A percentile compares a stretch with the other conserved stretches of the same genome.
These are phyloP conservation scores for Nicotiana undulata DNA, from an alignment of 257 asterid species.

Conservation along the genomic window DNA sequence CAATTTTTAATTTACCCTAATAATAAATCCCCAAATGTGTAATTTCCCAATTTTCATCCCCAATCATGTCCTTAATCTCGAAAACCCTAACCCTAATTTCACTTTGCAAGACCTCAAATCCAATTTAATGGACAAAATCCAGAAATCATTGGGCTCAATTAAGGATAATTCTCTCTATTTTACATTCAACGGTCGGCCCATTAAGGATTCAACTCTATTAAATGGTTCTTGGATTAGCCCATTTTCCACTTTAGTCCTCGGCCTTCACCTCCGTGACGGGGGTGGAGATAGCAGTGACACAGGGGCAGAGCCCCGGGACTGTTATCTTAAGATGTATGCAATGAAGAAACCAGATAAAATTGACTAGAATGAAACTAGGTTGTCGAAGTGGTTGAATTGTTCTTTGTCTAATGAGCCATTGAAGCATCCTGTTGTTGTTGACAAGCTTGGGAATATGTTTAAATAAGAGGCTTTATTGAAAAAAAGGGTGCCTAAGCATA, in stretches of 20 bases:
- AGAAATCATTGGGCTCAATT: constrained; percentile 14
- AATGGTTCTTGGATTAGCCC: constrained; percentile 28
- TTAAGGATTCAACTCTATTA: constrained; percentile 39
- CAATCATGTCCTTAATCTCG: constrained; percentile 34
- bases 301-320: constrained; percentile 90
- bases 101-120: constrained; percentile 48
- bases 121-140: constrained; percentile 23
- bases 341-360: constrained; percentile 71
- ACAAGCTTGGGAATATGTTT: constrained; percentile 80
- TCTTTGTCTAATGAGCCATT: constrained; percentile 72
- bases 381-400: constrained; percentile 77
- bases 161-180: constrained; percentile 33
- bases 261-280: constrained; percentile 56
- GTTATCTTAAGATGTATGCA: constrained; percentile 83
- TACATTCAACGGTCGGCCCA: constrained; percentile 50
- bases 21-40: constrained; percentile 19
- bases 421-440: constrained; percentile 69
- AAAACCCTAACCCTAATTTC: constrained; percentile 48
- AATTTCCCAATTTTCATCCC: constrained; percentile 51
- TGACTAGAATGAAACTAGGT: constrained; percentile 69
- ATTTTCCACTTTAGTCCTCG: constrained; percentile 51
- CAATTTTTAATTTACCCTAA: not conserved
- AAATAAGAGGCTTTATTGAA: constrained; percentile 73
- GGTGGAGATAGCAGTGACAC: constrained; percentile 98
- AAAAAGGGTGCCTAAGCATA: constrained; percentile 69